These are phyloP conservation scores for Aureoboletus auriporus DNA, from an alignment of 768 basidiomycete genomes.

Conservation along the genomic window DNA sequence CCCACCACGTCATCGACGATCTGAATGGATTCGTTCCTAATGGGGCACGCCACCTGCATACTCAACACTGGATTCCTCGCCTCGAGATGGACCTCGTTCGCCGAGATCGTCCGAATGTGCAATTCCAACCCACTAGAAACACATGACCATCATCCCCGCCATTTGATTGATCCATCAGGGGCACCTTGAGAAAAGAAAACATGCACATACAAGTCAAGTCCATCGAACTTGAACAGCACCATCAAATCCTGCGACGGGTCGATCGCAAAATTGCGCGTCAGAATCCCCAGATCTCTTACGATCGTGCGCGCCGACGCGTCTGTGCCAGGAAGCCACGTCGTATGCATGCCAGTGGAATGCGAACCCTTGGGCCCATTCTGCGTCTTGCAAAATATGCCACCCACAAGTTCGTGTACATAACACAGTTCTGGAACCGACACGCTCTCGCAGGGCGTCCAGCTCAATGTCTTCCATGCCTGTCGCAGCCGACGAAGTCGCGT, in stretches of 20 bases:
- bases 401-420: slow-evolving; percentile 58
- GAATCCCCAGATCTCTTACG: slow-evolving; percentile 35
- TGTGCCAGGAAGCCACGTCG: slow-evolving; percentile 19
- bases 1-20: slow-evolving; percentile 53
- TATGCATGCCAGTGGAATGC: slow-evolving; percentile 15
- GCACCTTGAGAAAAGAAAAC: no score
- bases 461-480: slow-evolving; percentile 31
- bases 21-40: slow-evolving; percentile 40
- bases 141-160: not conserved
- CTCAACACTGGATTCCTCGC: slow-evolving; percentile 32
- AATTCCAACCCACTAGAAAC: slow-evolving; percentile 28
- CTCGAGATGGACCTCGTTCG: slow-evolving; percentile 38
- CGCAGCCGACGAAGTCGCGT: slow-evolving; percentile 33
- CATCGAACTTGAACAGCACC: slow-evolving; percentile 33
- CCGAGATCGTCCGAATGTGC: slow-evolving; percentile 43
- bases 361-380: slow-evolving; percentile 14
- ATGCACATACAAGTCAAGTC: slow-evolving; percentile 10
- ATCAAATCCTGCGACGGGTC: slow-evolving; percentile 63
- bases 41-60: slow-evolving; percentile 18
- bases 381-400: slow-evolving; percentile 51
- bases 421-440: slow-evolving; percentile 35
- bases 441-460: slow-evolving; percentile 19
- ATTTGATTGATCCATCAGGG: no score
- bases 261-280: slow-evolving; percentile 54
- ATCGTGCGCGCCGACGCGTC: slow-evolving; percentile 7